phyloP scores from a whole-genome alignment of 73 alveolate species.

The Paramecium bursaria region DNA sequence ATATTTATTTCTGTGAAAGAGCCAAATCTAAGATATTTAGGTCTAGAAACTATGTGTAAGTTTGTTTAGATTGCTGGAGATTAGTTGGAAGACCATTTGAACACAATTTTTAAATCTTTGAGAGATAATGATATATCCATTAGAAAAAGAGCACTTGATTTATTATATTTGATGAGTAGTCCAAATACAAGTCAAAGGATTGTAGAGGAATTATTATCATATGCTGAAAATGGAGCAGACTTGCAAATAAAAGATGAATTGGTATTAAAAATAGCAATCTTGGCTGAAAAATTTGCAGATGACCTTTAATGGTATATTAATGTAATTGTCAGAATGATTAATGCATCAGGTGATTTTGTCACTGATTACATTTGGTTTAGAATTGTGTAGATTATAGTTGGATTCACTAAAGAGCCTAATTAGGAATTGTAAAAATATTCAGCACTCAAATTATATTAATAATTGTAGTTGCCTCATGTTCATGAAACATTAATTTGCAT shows the following conservation, averaged over 20 bases:
- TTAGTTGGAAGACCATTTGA: constrained; percentile 88
- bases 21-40: constrained; percentile 97
- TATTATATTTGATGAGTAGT: constrained; percentile 91
- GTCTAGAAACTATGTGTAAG: constrained; percentile 97
- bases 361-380: constrained; percentile 97
- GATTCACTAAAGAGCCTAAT: constrained; percentile 95
- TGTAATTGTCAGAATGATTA: constrained; percentile 94
- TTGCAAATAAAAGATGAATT: constrained; percentile 96
- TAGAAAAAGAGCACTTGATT: constrained; percentile 97
- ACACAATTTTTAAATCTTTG: constrained; percentile 85
- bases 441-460: constrained; percentile 82
- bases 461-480: constrained; percentile 84
- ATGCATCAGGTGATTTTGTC: constrained; percentile 98
- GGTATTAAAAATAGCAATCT: constrained; percentile 95
- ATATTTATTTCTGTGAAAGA: constrained; percentile 94
- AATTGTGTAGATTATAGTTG: constrained; percentile 94
- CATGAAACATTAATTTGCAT: constrained; percentile 95
- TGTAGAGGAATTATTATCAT: constrained; percentile 93
- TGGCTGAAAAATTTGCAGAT: constrained; percentile 97
- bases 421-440: constrained; percentile 91
- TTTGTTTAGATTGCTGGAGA: constrained; percentile 81
- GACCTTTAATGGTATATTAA: constrained; percentile 97
- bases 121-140: constrained; percentile 97
- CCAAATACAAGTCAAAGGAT: constrained; percentile 89
- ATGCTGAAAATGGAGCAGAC: constrained; percentile 93